These are phyloP conservation scores for Borovskyia barvae DNA, from an alignment of 208 protist species.

Conservation along the genomic window DNA sequence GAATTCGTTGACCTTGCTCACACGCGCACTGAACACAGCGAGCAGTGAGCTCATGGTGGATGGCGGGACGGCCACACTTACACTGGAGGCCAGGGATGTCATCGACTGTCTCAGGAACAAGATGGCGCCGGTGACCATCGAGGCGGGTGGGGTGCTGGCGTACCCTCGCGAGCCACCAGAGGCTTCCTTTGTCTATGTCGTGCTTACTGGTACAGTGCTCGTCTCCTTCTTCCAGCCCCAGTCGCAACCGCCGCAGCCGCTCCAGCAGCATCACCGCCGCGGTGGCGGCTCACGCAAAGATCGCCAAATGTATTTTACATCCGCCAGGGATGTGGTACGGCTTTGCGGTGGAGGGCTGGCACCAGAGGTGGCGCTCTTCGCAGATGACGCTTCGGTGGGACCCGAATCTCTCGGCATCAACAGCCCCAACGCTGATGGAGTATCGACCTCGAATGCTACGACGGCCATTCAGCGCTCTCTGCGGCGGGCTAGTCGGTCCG, in stretches of 20 bases:
- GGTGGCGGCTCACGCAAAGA: slow-evolving; percentile 8
- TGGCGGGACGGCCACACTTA: slow-evolving; percentile 25
- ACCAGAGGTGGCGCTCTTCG: slow-evolving; percentile 4
- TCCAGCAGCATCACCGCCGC: not conserved
- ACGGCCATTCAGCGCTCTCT: slow-evolving; percentile 70
- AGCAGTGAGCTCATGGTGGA: slow-evolving; percentile 43
- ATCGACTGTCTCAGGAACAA: slow-evolving; percentile 44
- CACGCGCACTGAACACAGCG: slow-evolving; percentile 43
- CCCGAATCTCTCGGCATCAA: slow-evolving; percentile 4
- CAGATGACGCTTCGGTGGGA: slow-evolving; percentile 1
- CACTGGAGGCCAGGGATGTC: slow-evolving; percentile 52
- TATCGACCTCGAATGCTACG: slow-evolving; percentile 65
- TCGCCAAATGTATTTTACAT: slow-evolving; percentile 74
- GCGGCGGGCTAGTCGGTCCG: slow-evolving; percentile 54
- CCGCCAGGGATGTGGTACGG: slow-evolving; percentile 54
- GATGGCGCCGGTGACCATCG: slow-evolving; percentile 51
- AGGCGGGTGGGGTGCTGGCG: slow-evolving; percentile 51
- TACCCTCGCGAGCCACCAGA: slow-evolving; percentile 76
- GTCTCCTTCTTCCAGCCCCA: slow-evolving; percentile 70
- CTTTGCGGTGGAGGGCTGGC: slow-evolving; percentile 43
- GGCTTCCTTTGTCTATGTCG: slow-evolving; percentile 73
- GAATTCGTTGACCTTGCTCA: slow-evolving; percentile 44
- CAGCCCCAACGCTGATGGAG: slow-evolving; percentile 33
- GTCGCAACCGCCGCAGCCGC: not conserved
- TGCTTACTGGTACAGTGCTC: slow-evolving; percentile 56